Evolutionary conservation across 2,329 filamentous ascomycete species (phyloP), one percentile per base, ranked within the genome.

Genomic region (Xylariaceae sp.): DNA sequence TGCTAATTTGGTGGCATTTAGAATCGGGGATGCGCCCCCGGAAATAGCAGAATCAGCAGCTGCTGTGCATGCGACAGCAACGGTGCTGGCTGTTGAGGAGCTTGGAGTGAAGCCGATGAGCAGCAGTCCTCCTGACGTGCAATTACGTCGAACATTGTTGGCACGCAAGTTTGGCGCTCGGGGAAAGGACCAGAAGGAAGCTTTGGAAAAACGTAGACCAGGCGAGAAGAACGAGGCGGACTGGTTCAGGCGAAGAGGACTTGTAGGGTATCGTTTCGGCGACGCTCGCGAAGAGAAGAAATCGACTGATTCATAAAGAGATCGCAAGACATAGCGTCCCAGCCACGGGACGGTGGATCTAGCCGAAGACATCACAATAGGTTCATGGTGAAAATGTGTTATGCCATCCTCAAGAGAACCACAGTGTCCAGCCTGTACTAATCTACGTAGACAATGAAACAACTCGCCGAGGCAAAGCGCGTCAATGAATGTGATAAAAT

Each of bases 121-220:
- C 21, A 84, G 70, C 29, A 83, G 71, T 5, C 81, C 77, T 20
- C 81, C 78, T 1, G 81, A 83, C 27, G 80, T 78, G 64, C 81
- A 81, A 63, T 77, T 80, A 53, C 75, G 76, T 9, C 76, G 77
- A 20, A 77, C 70, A 64, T 78, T 73, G 50, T 70, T 68, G 21
- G 68, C 62, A 53, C 70, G 69, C 40, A 70, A 57, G 60, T 70
- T 69, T 67, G 67, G 52, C 21, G 39, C 16, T 48, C 56, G 58
- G 33, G 64, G 62, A 41, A 63, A 66, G 3, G 64, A 57, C 55
- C 67, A 68, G 27, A 59, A 62, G 33, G 65, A 67, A 15, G 63
- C 51, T 32, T 59, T 62, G 15, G 63, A 63, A 16, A 68, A 64
- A 40, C 52, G 67, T 47, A 48, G 49, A 16, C 43, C 41, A 21